phyloP scores from a whole-genome alignment of 2,329 filamentous ascomycete species.

The Aspergillus terreus region DNA sequence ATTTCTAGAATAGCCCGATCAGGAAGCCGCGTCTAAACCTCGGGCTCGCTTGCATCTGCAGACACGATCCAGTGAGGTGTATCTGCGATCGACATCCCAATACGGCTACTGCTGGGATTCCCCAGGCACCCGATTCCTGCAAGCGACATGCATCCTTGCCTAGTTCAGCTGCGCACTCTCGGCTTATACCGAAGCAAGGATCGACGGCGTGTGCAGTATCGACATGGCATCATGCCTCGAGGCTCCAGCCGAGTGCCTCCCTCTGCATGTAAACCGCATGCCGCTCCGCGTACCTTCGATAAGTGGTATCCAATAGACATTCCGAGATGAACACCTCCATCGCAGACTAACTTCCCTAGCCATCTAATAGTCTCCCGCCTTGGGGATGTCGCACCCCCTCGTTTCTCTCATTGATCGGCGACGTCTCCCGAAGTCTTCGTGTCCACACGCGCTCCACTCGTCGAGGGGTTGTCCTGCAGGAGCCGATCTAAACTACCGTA shows the following conservation, averaged over 20 bases:
- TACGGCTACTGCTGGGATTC: too few species aligned
- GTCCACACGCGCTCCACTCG: background rate
- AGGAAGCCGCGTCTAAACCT: background rate
- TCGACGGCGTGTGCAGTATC: background rate
- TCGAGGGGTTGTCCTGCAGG: background rate
- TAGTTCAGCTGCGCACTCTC: background rate
- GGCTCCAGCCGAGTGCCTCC: too few species aligned
- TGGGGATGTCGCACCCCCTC: background rate
- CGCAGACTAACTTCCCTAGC: background rate
- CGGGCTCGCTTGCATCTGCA: background rate
- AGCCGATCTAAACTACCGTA: background rate
- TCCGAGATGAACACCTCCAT: background rate
- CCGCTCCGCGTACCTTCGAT: too few species aligned
- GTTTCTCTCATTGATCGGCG: background rate
- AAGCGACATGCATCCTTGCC: background rate
- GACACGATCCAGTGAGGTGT: too few species aligned
- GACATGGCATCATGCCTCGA: background rate
- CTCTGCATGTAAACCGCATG: too few species aligned
- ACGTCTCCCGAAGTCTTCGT: background rate
- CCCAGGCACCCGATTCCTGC: too few species aligned
- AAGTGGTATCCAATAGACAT: too few species aligned
- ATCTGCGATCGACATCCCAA: too few species aligned
- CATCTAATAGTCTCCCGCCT: background rate
- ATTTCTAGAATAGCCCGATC: background rate
- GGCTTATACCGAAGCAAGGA: background rate